These are phyloP conservation scores for Yarrowia porcina DNA, from an alignment of 805 yeast genomes.

Conservation along the genomic window DNA sequence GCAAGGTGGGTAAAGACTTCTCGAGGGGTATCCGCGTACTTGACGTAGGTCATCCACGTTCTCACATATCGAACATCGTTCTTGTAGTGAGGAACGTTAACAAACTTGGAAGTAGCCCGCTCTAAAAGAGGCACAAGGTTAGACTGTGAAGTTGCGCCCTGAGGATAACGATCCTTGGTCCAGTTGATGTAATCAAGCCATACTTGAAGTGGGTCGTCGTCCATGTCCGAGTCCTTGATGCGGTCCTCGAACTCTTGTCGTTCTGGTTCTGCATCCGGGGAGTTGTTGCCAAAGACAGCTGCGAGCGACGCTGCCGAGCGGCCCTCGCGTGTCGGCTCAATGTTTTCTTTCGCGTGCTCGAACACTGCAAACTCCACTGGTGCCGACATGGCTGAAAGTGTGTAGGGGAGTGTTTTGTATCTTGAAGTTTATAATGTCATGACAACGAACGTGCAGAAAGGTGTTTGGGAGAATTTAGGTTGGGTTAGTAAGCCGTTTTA, in stretches of 20 bases:
- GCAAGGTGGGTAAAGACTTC: slow-evolving; percentile 70
- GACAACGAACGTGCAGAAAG: slow-evolving; percentile 14
- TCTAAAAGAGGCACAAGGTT: slow-evolving; percentile 66
- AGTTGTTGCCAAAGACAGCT: slow-evolving; percentile 40
- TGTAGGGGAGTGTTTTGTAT: slow-evolving; percentile 14
- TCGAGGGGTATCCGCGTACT: slow-evolving; percentile 62
- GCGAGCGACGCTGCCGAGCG: slow-evolving; percentile 61
- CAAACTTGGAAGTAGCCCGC: slow-evolving; percentile 64
- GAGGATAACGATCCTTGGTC: slow-evolving; percentile 57
- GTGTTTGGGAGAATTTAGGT: not conserved
- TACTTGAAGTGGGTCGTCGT: slow-evolving; percentile 76
- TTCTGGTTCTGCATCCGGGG: slow-evolving; percentile 31
- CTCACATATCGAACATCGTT: slow-evolving; percentile 78
- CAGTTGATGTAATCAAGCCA: slow-evolving; percentile 74
- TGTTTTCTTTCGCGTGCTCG: slow-evolving; percentile 55
- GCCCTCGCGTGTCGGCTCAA: slow-evolving; percentile 64
- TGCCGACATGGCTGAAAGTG: slow-evolving; percentile 25
- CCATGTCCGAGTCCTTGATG: slow-evolving; percentile 46
- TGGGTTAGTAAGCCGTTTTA: not conserved
- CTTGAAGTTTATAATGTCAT: slow-evolving; percentile 13
- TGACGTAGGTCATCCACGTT: slow-evolving; percentile 78
- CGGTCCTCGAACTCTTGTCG: slow-evolving; percentile 49
- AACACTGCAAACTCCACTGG: slow-evolving; percentile 44
- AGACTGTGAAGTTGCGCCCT: slow-evolving; percentile 59
- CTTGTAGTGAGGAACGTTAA: slow-evolving; percentile 62